Evolutionary conservation across 257 asterid species (phyloP), one percentile per base, ranked within the genome.

Genomic region (Jacaranda copaia): DNA sequence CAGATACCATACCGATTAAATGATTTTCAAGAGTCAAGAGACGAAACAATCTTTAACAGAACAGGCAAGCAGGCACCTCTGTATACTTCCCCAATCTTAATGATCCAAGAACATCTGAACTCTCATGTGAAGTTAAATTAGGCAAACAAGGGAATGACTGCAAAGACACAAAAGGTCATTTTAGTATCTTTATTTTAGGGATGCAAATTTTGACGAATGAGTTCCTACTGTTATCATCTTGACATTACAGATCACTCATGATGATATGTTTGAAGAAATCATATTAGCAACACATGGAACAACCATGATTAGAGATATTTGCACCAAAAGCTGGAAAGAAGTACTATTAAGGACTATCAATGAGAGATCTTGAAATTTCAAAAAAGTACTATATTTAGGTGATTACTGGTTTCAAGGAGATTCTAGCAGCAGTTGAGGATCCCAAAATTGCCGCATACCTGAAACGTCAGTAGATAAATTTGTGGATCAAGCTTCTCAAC

Each of bases 401-500:
- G 59, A 82, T 87, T 96, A 96, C 99, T 65, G 98, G 99, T 71
- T 72, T 89, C 89, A 91, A 78, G 77, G 94, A 82, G 42, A 90
- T 88, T 87, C 85, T 88, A 16, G 80, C 88, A 43, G 85, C 92
- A 45, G 81, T 75, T 66, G 98, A 96, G 80, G 96, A 93, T 72
- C 99, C 98, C 84, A 91, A 84, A 80, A 96, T 93, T 75, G 98
- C 97, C n/a, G 99, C 87, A 80, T 93, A 93, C 93, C 99, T 95
- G 93, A 78, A 78, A 80, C 77, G 25, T 77, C 62, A 76, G 64
- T 14, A 80, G 76, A 53, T 69, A 76, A 68, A 75, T 70, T 52
- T 76, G 62, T 73, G 81, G 46, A 48, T 45, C 68, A 68, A 40
- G 42, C 61, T 69, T 73, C 76, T 5, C 48, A 42, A 64, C 70